Conservation (phyloP, 1,284 basidiomycete genomes). For the Cutaneotrichosporon arboriforme region DNA sequence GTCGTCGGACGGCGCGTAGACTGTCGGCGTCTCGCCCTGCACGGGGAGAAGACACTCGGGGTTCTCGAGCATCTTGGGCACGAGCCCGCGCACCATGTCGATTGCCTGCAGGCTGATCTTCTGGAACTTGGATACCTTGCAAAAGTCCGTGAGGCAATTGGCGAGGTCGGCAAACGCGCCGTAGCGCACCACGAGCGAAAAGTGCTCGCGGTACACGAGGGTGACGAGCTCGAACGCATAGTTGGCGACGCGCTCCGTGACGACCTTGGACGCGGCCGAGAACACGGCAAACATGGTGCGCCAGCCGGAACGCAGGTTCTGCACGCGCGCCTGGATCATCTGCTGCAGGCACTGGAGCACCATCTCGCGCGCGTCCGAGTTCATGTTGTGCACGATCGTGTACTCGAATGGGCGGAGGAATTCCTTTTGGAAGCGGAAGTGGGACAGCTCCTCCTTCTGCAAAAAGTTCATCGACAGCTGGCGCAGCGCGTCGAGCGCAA, state of each 20-base stretch:
- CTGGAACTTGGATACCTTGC: slow-evolving; percentile 98
- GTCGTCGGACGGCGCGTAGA: slow-evolving; percentile 56
- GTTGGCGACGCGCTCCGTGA: slow-evolving; percentile 88
- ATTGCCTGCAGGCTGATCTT: slow-evolving; percentile 95
- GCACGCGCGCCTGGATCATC: slow-evolving; percentile 93
- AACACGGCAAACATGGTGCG: slow-evolving; percentile 98
- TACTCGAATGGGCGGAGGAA: slow-evolving; percentile 98
- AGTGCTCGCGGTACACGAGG: slow-evolving; percentile 83
- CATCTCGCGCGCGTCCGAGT: slow-evolving; percentile 95
- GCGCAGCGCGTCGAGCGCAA: slow-evolving; percentile 94
- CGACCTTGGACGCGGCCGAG: slow-evolving; percentile 89
- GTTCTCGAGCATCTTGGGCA: slow-evolving; percentile 81
- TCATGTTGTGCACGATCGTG: slow-evolving; percentile 93
- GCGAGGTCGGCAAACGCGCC: slow-evolving; percentile 94
- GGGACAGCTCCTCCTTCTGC: slow-evolving; percentile 95
- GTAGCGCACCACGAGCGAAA: slow-evolving; percentile 80
- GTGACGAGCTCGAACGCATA: slow-evolving; percentile 97
- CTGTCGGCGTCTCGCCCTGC: slow-evolving; percentile 7
- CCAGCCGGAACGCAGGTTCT: slow-evolving; percentile 98
- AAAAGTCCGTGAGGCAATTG: slow-evolving; percentile 97
- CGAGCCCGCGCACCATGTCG: slow-evolving; percentile 87
- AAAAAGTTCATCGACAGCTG: slow-evolving; percentile 98
- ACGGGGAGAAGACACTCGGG: slow-evolving; percentile 67
- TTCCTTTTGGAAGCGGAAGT: slow-evolving; percentile 99
- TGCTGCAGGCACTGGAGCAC: slow-evolving; percentile 97